Evolutionary conservation across 192 early-diverging fungal genomes (phyloP), one percentile per base, ranked within the genome.

Genomic region (Helicostylum pulchrum): DNA sequence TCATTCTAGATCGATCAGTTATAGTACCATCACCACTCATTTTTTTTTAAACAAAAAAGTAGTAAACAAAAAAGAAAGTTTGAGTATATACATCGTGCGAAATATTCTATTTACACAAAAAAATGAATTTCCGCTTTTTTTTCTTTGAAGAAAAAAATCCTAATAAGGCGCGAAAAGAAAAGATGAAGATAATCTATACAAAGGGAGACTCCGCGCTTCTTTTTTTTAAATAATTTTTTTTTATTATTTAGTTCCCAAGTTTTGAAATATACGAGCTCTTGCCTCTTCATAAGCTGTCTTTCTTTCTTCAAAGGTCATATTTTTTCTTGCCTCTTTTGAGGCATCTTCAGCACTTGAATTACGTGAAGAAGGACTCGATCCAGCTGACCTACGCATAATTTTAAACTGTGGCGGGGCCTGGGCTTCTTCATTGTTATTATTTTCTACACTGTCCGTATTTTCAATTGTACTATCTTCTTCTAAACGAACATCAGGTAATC

Each of bases 221-320:
- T 26, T 2, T 26, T 26, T 26, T 26, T 26, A 26, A 26, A 26
- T 26, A 26, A 26, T 26, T 26, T 26, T 26, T 39, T 39, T 39
- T 48, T 48, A 48, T 58, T 58, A n/a, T 42, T 58, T 58, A 17
- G 34, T 19, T 26, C 54, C 69, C 45, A 64, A 68, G 34, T 86
- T 86, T 53, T 85, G 78, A 62, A 91, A 91, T 47, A 91, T 91
- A 39, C 83, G 66, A 12, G 86, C 87, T 53, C 89, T 76, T 5
- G 89, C 89, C 34, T 80, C 77, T 65, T 88, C 85, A 64, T 91
- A 91, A 7, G 83, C 84, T 10, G 79, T 82, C 57, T 87, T 80
- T 17, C 86, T 76, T 58, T 88, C 87, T 63, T 89, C 85, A 36
- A 86, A 73, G 0, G 88, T 81, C 65, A 82, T 76, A 12, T 74